phyloP scores from a whole-genome alignment of 2,329 filamentous ascomycete species.

The Juglanconis juglandina region DNA sequence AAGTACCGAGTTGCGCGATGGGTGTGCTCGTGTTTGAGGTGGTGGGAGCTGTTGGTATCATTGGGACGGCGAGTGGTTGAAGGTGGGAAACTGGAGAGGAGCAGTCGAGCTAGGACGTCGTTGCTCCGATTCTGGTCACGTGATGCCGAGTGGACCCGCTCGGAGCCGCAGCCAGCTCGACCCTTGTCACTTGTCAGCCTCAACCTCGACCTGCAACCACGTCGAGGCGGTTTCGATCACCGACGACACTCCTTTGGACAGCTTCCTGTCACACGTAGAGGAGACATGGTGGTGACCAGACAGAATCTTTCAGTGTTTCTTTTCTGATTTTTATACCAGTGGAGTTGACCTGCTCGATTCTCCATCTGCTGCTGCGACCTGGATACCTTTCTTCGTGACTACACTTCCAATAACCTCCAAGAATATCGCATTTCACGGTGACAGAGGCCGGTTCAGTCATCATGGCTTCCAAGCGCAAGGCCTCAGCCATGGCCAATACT shows the following conservation, averaged over 20 bases:
- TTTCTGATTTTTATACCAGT: not conserved
- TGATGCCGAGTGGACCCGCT: not conserved
- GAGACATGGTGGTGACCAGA: not conserved
- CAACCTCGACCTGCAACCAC: not conserved
- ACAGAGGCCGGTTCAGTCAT: not conserved
- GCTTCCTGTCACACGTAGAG: not conserved
- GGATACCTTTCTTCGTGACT: not conserved
- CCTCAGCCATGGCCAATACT: constrained; percentile 65
- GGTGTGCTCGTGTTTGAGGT: constrained; percentile 3
- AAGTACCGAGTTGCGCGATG: not conserved
- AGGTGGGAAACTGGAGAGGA: constrained; percentile 7
- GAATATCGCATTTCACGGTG: not conserved
- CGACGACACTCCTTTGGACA: not conserved
- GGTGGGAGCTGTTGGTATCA: not conserved
- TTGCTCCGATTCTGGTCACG: constrained; percentile 7
- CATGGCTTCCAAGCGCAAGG: constrained; percentile 95
- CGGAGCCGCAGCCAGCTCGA: not conserved
- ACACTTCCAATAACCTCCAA: not conserved
- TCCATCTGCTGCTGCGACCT: not conserved
- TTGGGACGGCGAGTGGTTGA: constrained; percentile 1
- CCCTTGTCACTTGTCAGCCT: no score
- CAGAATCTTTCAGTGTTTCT: not conserved
- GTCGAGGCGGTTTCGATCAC: not conserved
- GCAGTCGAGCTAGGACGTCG: constrained; percentile 2
- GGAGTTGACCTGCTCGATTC: not conserved